Evolutionary conservation across 768 basidiomycete genomes (phyloP), one percentile per base, ranked within the genome.

Genomic region (Kwoniella heveanensis): DNA sequence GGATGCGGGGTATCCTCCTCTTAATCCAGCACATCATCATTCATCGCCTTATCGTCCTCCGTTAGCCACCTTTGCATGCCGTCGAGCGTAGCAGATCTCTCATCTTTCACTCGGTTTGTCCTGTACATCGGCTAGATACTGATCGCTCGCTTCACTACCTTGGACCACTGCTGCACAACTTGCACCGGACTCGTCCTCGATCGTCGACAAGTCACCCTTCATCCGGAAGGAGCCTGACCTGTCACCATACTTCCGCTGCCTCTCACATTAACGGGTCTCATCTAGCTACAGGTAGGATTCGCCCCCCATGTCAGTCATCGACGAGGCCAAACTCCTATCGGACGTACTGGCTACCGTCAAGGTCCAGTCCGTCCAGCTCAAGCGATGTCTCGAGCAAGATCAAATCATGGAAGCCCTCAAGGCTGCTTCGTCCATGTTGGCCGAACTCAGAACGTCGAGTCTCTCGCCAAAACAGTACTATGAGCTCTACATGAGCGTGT

Each of bases 391-490:
- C 60, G 92, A 98, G 80, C 82, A 87, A 70, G 95, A 98, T 82
- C 90, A 93, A 77, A 88, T 98, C 66, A 99, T 99, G 96, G 95
- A 99, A 79, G 95, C 92, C 13, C 84, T 98, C 74, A 98, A 99
- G 83, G 90, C 90, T 62, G 94, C 96, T 1, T 96, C 93, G 76
- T 85, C 93, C 62, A 98, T 98, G 95, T 87, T 99, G 54, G 91
- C 92, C 12, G 96, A 98, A 77, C 84, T 98, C 24, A 85, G 96
- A 60, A 98, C 95, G 0, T 92, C 90, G 1, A 91, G 91, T 10
- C 84, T 98, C 68, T 90, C 90, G 1, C 80, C 80, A 10, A 99
- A 99, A 77, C 93, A 97, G 77, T 99, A 99, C 81, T 98, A 98
- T 79, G 96, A 98, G 83, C 87, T 98, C 36, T 98, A 98, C 82